These are phyloP conservation scores for Sphaerosporella brunnea DNA, from an alignment of 495 filamentous ascomycete genomes.

Conservation along the genomic window DNA sequence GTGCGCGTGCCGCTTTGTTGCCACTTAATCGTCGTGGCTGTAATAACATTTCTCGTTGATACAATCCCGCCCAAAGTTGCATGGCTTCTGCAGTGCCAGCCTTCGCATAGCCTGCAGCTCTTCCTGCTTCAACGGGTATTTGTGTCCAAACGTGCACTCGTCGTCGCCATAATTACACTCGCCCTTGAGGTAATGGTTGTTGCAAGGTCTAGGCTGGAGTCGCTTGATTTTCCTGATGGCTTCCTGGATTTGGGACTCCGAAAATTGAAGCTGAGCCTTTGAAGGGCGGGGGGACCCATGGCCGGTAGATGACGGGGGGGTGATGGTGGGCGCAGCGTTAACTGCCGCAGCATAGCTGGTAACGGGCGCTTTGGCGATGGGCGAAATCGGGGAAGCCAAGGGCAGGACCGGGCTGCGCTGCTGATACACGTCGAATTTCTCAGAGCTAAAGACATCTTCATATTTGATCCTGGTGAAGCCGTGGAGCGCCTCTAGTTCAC, in stretches of 20 bases:
- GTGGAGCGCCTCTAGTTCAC: conserved; percentile 14
- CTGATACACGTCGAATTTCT: conserved; percentile 14
- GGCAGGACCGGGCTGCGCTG: not conserved
- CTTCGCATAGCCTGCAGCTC: conserved; percentile 21
- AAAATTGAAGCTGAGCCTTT: not conserved
- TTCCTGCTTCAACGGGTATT: conserved; percentile 12
- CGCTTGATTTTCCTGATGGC: conserved; percentile 10
- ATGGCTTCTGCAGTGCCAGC: conserved; percentile 18
- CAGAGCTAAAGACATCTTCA: conserved; percentile 15
- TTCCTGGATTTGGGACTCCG: not conserved
- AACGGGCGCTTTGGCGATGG: not conserved
- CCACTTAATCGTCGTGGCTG: not conserved
- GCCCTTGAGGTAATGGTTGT: conserved; percentile 22
- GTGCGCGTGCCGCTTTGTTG: not conserved
- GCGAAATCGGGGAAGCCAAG: not conserved
- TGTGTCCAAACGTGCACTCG: conserved; percentile 19
- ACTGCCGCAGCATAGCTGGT: not conserved
- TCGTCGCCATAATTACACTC: conserved; percentile 15
- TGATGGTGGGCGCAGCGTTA: not conserved
- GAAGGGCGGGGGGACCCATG: not conserved
- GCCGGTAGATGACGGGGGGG: not conserved
- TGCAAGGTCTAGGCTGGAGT: conserved; percentile 21
- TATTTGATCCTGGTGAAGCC: conserved; percentile 12
- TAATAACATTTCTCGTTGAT: conserved; percentile 22
- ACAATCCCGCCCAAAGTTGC: conserved; percentile 18